phyloP scores from a whole-genome alignment of 2,329 filamentous ascomycete genomes.

The Colletotrichum chlorophyti region DNA sequence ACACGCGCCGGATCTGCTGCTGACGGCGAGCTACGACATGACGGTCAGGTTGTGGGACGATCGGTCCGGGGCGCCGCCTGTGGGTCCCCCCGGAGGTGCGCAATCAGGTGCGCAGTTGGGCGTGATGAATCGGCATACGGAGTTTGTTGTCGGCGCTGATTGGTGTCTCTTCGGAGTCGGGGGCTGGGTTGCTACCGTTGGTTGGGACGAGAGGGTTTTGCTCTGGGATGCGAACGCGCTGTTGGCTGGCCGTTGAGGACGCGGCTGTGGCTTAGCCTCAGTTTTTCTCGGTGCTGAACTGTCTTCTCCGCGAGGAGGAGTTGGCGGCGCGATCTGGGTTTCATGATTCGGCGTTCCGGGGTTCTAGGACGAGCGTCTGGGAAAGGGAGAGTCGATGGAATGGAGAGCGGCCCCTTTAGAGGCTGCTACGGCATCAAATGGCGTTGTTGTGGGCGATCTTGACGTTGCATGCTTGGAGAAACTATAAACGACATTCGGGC shows the following conservation, averaged over 20 bases:
- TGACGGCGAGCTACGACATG: conserved; percentile 97
- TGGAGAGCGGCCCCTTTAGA: neutral
- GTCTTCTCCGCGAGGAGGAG: too few species aligned
- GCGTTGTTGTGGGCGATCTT: neutral
- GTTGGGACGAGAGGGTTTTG: conserved; percentile 91
- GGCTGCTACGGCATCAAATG: neutral
- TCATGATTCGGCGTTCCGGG: conserved; percentile 6
- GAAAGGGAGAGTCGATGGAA: neutral
- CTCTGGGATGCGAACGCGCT: conserved; percentile 84
- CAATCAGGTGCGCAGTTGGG: conserved; percentile 76
- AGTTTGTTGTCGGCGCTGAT: conserved; percentile 95
- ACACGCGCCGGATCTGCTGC: conserved; percentile 85
- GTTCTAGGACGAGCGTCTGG: neutral
- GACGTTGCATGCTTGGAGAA: neutral
- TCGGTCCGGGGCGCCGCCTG: conserved; percentile 53
- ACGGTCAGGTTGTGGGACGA: conserved; percentile 94
- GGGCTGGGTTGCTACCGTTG: conserved; percentile 93
- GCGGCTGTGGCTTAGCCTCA: neutral
- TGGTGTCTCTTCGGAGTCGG: conserved; percentile 97
- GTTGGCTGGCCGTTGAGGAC: conserved; percentile 32
- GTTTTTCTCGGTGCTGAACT: neutral
- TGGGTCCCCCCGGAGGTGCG: conserved; percentile 42
- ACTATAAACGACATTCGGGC: neutral
- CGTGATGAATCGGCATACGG: conserved; percentile 90
- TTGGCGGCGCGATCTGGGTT: neutral